Percentiles rank a stretch among this genome's conserved stretches.
Evolutionary conservation across 1,284 basidiomycete genomes (phyloP).

Genomic region (Ustilago crameri): DNA sequence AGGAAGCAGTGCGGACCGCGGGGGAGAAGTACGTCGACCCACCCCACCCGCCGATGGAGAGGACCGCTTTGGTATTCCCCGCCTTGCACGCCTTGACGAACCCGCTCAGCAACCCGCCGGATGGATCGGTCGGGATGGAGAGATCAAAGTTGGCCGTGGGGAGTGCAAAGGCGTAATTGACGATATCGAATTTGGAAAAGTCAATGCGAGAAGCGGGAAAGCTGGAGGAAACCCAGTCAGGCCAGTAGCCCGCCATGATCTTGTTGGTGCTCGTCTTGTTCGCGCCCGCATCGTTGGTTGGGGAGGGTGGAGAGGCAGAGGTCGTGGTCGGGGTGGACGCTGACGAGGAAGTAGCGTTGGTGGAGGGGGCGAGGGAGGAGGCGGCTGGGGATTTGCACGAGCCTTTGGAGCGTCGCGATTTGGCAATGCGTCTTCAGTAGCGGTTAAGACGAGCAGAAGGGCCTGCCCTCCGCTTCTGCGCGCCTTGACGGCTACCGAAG

Average conservation of each 20-base stretch:
- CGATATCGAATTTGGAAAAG: constrained; percentile 54
- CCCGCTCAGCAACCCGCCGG: constrained; percentile 20
- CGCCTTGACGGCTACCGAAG: constrained; percentile 3
- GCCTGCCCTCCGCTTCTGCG: constrained; percentile 46
- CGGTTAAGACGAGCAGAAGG: constrained; percentile 25
- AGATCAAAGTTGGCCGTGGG: constrained; percentile 46
- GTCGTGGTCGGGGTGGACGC: not conserved
- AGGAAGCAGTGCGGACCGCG: constrained; percentile 34
- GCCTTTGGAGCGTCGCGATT: constrained; percentile 9
- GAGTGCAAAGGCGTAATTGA: constrained; percentile 61
- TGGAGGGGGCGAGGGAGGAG: not conserved
- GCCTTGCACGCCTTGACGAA: constrained; percentile 51
- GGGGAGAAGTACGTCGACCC: constrained; percentile 52
- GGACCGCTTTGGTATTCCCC: constrained; percentile 41
- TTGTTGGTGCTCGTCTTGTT: constrained; percentile 25
- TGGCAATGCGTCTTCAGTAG: not conserved
- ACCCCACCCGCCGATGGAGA: constrained; percentile 60
- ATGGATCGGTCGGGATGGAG: constrained; percentile 36
- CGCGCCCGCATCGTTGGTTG: not conserved
- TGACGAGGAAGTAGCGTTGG: constrained; percentile 2
- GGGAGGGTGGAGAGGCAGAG: not conserved
- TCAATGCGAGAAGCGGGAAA: constrained; percentile 50
- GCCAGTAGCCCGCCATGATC: constrained; percentile 56
- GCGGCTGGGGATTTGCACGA: constrained; percentile 25
- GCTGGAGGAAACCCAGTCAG: constrained; percentile 45